Percentiles rank a stretch among this genome's conserved stretches.
Conservation (phyloP, 139 green algal species). For the Coelastrella sp. region DNA sequence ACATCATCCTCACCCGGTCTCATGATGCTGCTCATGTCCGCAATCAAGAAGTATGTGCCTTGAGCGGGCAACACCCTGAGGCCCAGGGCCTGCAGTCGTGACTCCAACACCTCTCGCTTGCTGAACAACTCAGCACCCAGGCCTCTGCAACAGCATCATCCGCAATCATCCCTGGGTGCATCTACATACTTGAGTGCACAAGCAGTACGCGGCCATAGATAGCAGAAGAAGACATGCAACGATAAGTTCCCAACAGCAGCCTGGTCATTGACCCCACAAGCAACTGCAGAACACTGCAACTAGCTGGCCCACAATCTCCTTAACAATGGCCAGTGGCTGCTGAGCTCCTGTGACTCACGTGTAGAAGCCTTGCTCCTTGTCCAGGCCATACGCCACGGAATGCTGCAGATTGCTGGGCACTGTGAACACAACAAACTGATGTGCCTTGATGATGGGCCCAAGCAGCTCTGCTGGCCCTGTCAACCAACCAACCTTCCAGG, state of each 20-base stretch:
- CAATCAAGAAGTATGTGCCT: constrained; percentile 87
- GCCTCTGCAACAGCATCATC: constrained; percentile 39
- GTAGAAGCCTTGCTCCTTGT: constrained; percentile 76
- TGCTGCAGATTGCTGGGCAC: constrained; percentile 79
- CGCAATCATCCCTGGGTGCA: background rate
- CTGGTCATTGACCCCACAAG: too few relatives aligned
- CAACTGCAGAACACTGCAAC: too few relatives aligned
- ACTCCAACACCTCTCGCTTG: constrained; percentile 67
- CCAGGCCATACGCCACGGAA: constrained; percentile 77
- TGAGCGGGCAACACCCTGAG: constrained; percentile 70
- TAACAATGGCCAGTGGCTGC: too few relatives aligned
- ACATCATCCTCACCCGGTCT: constrained; percentile 63
- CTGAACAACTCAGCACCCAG: constrained; percentile 55
- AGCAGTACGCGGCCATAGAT: too few relatives aligned
- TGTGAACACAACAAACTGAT: constrained; percentile 88
- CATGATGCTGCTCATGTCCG: constrained; percentile 71
- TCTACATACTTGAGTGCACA: background rate
- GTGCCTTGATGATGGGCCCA: constrained; percentile 79
- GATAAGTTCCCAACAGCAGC: too few relatives aligned
- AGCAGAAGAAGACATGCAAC: background rate
- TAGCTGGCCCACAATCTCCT: too few relatives aligned
- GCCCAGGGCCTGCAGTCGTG: constrained; percentile 63
- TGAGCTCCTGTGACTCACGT: constrained; percentile 49
- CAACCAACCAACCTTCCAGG: constrained; percentile 90
- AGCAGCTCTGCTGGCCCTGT: constrained; percentile 73